phyloP scores from a whole-genome alignment of 2,329 filamentous ascomycete species.

The Alternaria angustiovoidea region DNA sequence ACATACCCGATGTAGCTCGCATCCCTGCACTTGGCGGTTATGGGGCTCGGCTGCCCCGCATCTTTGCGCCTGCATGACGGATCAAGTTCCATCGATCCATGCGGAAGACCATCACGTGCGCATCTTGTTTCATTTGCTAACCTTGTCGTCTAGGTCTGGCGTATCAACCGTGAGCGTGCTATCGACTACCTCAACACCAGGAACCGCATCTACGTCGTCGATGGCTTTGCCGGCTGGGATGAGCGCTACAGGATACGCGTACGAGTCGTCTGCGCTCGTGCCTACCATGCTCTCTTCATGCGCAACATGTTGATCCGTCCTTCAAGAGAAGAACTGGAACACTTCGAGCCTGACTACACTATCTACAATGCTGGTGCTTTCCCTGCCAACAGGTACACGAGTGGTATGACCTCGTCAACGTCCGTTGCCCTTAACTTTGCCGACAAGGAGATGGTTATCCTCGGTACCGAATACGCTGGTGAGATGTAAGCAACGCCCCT shows the following conservation, averaged over 20 bases:
- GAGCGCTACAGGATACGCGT: constrained; percentile 97
- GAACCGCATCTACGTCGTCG: constrained; percentile 97
- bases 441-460: constrained; percentile 99
- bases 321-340: constrained; percentile 86
- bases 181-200: constrained; percentile 99
- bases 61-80: constrained; percentile 33
- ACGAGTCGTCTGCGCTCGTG: constrained; percentile 96
- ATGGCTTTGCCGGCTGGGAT: constrained; percentile 98
- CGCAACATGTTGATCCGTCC: constrained; percentile 99
- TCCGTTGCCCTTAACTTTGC: constrained; percentile 99
- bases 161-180: constrained; percentile 98
- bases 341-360: constrained; percentile 99
- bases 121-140: constrained; percentile 18
- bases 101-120: constrained; percentile 36
- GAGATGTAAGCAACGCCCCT: constrained; percentile 12
- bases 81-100: constrained; percentile 10
- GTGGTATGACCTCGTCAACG: constrained; percentile 97
- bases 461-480: constrained; percentile 97
- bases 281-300: constrained; percentile 99
- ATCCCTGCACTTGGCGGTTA: constrained; percentile 40
- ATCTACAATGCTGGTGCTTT: constrained; percentile 99
- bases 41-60: constrained; percentile 48
- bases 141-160: constrained; percentile 78
- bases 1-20: constrained; percentile 42
- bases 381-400: constrained; percentile 97